These are phyloP conservation scores for Lablab purpureus DNA, from an alignment of 306 rosid genomes.

Conservation along the genomic window DNA sequence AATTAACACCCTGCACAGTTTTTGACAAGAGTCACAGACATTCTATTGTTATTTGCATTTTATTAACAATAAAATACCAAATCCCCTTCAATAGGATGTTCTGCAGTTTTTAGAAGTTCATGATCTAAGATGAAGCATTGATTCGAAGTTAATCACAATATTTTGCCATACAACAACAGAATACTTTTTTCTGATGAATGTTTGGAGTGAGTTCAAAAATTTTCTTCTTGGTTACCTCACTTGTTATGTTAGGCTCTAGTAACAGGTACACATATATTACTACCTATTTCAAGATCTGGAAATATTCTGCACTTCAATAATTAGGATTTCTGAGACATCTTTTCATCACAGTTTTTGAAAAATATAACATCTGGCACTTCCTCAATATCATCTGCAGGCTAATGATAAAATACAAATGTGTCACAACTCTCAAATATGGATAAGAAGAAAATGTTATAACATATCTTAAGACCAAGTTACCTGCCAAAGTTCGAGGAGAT, in stretches of 20 bases:
- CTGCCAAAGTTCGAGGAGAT: slow-evolving; percentile 74
- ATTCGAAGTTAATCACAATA: background rate
- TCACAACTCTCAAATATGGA: background rate
- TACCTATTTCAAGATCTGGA: background rate
- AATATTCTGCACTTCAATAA: slow-evolving; percentile 12
- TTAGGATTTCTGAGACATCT: slow-evolving; percentile 28
- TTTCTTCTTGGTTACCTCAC: background rate
- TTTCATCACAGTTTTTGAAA: slow-evolving; percentile 48
- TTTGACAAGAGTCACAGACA: background rate
- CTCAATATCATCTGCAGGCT: slow-evolving; percentile 78
- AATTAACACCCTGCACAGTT: too few species aligned
- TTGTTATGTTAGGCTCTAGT: slow-evolving; percentile 2
- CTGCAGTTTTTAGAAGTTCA: background rate
- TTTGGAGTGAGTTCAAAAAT: background rate
- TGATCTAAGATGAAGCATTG: background rate
- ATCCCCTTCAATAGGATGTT: background rate
- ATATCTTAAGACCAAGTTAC: slow-evolving; percentile 47
- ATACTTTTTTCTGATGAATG: background rate
- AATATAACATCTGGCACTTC: slow-evolving; percentile 65
- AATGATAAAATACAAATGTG: slow-evolving; percentile 30
- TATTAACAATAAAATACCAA: background rate
- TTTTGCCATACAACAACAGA: slow-evolving; percentile 6
- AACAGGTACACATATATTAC: background rate
- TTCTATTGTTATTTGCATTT: background rate
- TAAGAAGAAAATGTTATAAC: slow-evolving; percentile 1